Percentiles rank a stretch among this genome's conserved stretches.
phyloP scores from a whole-genome alignment of 495 filamentous ascomycete species.

The Neurospora sp. region DNA sequence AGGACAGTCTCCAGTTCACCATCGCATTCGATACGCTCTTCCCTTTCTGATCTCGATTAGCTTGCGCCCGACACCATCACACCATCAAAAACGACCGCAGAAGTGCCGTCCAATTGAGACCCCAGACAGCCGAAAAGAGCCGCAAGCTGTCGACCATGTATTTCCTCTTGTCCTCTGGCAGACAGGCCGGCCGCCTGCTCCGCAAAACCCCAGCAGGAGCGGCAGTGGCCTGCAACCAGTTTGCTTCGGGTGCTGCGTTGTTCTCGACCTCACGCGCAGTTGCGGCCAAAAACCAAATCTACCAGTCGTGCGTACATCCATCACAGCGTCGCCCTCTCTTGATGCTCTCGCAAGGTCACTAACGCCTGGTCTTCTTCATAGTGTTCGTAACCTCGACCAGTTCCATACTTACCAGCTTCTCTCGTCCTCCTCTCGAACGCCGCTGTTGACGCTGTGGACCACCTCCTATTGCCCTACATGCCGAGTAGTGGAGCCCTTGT shows the following conservation, averaged over 20 bases:
- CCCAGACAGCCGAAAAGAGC: background rate
- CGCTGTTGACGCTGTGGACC: conserved; percentile 62
- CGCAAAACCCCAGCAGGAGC: background rate
- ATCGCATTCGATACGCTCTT: background rate
- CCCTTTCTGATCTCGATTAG: background rate
- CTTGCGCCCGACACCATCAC: background rate
- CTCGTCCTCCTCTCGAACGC: conserved; percentile 44
- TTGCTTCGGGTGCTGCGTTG: conserved; percentile 1
- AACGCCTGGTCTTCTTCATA: conserved; percentile 14
- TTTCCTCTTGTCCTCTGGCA: background rate
- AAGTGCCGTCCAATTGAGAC: background rate
- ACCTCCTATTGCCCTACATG: conserved; percentile 56
- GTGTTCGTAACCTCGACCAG: conserved; percentile 49
- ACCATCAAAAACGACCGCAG: background rate
- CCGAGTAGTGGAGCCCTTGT: conserved; percentile 40
- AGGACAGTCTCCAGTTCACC: background rate
- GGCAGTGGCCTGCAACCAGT: background rate
- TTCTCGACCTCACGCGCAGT: conserved; percentile 23
- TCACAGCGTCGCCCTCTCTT: background rate
- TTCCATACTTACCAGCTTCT: conserved; percentile 50
- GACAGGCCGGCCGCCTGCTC: background rate
- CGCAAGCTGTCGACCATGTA: background rate
- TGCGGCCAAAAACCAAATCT: conserved; percentile 35
- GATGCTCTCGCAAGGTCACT: background rate
- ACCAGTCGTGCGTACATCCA: conserved; percentile 27